Evolutionary conservation across 176 grass and related monocot genomes (phyloP).

Genomic region (Bonia amplexicaulis): DNA sequence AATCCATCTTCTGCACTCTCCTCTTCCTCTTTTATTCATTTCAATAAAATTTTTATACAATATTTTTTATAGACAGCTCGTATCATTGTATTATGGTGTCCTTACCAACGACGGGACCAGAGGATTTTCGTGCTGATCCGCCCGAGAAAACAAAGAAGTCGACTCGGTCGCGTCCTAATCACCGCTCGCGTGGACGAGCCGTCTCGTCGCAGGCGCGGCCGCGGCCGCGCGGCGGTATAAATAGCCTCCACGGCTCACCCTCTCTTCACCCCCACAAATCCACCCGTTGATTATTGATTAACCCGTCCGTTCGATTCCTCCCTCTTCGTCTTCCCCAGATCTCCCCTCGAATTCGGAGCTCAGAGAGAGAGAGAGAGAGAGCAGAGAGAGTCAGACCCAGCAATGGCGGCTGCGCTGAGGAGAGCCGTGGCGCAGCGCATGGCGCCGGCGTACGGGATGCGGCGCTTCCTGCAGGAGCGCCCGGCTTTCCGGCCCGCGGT

Average conservation of each 20-base stretch:
- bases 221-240: constrained; percentile 28
- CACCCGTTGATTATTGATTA: background rate
- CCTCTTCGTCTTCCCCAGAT: background rate
- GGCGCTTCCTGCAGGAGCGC: constrained; percentile 69
- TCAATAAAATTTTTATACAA: no score
- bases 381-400: background rate
- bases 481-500: constrained; percentile 60
- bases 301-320: background rate
- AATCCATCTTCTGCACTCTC: no score
- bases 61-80: no score
- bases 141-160: background rate
- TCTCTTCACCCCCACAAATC: constrained; percentile 11
- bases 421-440: constrained; percentile 51
- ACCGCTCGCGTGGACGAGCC: background rate
- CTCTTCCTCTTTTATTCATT: no score
- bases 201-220: background rate
- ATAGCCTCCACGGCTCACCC: background rate
- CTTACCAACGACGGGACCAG: background rate
- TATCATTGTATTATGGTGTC: no score
- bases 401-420: constrained; percentile 74
- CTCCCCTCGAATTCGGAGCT: background rate
- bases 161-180: background rate
- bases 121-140: background rate
- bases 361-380: background rate
- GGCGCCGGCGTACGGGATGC: constrained; percentile 34